A percentile compares a stretch with the other conserved stretches of the same genome.
Evolutionary conservation across 1,284 basidiomycete species (phyloP).

Genomic region (Tilletia indica): DNA sequence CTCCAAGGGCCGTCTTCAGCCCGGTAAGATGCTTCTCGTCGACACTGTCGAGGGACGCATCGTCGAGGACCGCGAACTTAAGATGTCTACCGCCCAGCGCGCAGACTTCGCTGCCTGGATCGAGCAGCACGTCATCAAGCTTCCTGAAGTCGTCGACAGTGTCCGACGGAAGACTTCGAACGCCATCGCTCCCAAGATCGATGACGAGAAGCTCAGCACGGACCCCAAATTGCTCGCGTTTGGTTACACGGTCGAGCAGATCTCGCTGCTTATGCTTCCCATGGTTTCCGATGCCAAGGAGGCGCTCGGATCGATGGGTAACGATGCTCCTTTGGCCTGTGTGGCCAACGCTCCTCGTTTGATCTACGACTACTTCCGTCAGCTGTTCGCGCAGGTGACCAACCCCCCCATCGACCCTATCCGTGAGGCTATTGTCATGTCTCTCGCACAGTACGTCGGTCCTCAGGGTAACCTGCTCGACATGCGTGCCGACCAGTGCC

Average conservation of each 20-base stretch:
- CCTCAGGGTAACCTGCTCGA: constrained; percentile 53
- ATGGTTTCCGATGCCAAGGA: constrained; percentile 51
- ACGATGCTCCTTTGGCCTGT: constrained; percentile 52
- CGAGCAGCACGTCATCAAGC: constrained; percentile 49
- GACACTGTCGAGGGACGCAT: constrained; percentile 54
- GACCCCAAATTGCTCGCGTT: constrained; percentile 52
- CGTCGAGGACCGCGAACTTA: constrained; percentile 53
- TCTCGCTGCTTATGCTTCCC: constrained; percentile 52
- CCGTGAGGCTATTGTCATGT: constrained; percentile 54
- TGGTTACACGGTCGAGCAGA: constrained; percentile 53
- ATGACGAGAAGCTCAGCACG: constrained; percentile 41
- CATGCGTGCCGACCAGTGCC: constrained; percentile 50
- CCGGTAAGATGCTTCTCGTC: constrained; percentile 54
- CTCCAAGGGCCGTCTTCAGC: constrained; percentile 51
- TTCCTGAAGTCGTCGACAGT: constrained; percentile 44
- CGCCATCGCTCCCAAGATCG: constrained; percentile 43
- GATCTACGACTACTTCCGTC: constrained; percentile 54
- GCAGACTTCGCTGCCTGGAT: constrained; percentile 54
- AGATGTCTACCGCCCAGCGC: constrained; percentile 49
- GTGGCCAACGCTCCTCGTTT: constrained; percentile 47
- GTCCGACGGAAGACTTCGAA: constrained; percentile 34
- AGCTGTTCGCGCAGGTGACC: constrained; percentile 55
- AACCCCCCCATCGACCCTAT: constrained; percentile 55
- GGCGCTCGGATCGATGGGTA: constrained; percentile 54
- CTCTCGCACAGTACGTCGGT: constrained; percentile 52